Percentiles rank a stretch among this genome's conserved stretches.
Conservation (phyloP, 2,329 filamentous ascomycete genomes). For the Claviceps quebecensis region DNA sequence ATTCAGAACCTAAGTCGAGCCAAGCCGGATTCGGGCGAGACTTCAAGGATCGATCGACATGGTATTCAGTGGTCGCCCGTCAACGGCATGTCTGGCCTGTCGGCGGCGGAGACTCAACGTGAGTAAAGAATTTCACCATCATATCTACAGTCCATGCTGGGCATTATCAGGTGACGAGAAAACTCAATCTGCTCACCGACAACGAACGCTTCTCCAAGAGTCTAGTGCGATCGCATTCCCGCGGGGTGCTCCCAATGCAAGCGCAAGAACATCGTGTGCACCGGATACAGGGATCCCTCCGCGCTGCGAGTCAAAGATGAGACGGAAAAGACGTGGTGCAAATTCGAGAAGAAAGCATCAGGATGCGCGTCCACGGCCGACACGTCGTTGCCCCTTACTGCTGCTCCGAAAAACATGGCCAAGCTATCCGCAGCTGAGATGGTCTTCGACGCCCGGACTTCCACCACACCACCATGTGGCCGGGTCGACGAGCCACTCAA, state of each 20-base stretch:
- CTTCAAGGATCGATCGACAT: constrained; percentile 3
- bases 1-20: too few relatives aligned
- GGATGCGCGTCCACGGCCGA: constrained; percentile 8
- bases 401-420: background rate
- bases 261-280: constrained; percentile 13
- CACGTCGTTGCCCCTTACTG: background rate
- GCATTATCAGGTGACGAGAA: background rate
- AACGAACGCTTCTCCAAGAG: background rate
- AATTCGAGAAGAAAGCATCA: constrained; percentile 3
- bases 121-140: background rate
- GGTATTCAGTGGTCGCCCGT: constrained; percentile 17
- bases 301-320: constrained; percentile 14
- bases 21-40: too few relatives aligned
- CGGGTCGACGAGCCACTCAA: background rate
- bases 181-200: background rate
- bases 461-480: background rate
- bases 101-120: constrained; percentile 14
- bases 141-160: background rate
- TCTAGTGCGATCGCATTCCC: constrained; percentile 14
- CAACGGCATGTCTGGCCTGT: constrained; percentile 15
- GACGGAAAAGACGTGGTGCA: constrained; percentile 11
- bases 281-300: constrained; percentile 13
- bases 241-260: constrained; percentile 14
- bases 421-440: background rate
- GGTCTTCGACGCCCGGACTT: background rate